phyloP scores from a whole-genome alignment of 164 flowering plant genomes.

The Nelumbo lutea region DNA sequence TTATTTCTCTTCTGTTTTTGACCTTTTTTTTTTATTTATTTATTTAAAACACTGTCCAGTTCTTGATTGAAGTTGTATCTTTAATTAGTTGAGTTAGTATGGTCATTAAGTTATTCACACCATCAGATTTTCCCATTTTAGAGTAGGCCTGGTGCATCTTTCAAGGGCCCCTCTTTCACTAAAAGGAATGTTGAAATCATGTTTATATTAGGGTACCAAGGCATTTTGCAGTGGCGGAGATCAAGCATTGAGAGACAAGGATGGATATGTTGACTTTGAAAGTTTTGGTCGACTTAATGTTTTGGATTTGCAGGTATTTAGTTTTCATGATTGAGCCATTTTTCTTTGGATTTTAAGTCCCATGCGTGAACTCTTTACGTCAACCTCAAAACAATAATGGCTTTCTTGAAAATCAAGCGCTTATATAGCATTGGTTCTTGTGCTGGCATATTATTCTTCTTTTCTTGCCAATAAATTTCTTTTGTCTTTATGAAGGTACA shows the following conservation, averaged over 20 bases:
- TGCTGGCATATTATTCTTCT: neutral
- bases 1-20: neutral
- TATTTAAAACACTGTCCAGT: neutral
- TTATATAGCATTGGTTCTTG: neutral
- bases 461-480: neutral
- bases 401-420: neutral
- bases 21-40: neutral
- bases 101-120: too few relatives aligned
- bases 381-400: neutral
- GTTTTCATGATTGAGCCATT: neutral
- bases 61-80: too few relatives aligned
- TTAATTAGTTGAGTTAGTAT: too few relatives aligned
- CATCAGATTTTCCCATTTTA: too few relatives aligned
- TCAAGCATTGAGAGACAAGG: slow-evolving; percentile 65
- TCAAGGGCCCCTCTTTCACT: too few relatives aligned
- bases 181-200: neutral
- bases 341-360: neutral
- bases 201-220: slow-evolving; percentile 57
- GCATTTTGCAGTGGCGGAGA: slow-evolving; percentile 99
- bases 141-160: too few relatives aligned
- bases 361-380: neutral
- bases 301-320: slow-evolving; percentile 77
- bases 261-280: slow-evolving; percentile 77
- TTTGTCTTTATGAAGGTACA: slow-evolving; percentile 52
- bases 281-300: slow-evolving; percentile 86